Evolutionary conservation across 129 eudicot species (phyloP).

Genomic region (Escallonia herrerae): DNA sequence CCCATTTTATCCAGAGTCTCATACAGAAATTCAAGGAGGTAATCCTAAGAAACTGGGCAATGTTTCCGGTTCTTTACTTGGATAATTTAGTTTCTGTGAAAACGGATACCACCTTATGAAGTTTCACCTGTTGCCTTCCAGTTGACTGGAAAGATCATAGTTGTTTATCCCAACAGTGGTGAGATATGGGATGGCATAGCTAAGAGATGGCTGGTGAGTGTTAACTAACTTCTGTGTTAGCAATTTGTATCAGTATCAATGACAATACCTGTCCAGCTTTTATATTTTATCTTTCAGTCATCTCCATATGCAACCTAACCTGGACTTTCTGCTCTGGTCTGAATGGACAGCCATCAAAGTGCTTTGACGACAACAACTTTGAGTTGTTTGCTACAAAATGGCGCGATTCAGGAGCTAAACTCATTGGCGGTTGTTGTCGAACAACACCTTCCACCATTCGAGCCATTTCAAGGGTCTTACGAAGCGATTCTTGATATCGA

Average conservation of each 20-base stretch:
- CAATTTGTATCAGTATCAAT: background rate
- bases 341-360: slow-evolving; percentile 56
- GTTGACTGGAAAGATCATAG: slow-evolving; percentile 60
- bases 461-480: slow-evolving; percentile 50
- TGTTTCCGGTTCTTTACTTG: no score
- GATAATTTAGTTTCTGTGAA: no score
- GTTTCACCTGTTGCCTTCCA: slow-evolving; percentile 9
- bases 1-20: slow-evolving; percentile 61
- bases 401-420: slow-evolving; percentile 75
- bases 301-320: background rate
- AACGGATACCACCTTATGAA: background rate
- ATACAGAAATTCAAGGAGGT: slow-evolving; percentile 68
- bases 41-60: background rate
- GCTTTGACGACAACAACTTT: slow-evolving; percentile 61
- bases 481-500: slow-evolving; percentile 11
- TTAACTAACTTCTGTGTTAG: background rate
- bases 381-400: slow-evolving; percentile 50
- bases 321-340: background rate
- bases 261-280: background rate
- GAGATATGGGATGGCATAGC: slow-evolving; percentile 80
- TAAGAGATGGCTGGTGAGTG: slow-evolving; percentile 85
- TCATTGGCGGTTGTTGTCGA: slow-evolving; percentile 85
- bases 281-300: background rate
- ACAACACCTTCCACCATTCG: slow-evolving; percentile 73
- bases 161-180: slow-evolving; percentile 86